Base-by-base conservation (phyloP, 306 rosid genomes). In the Vigna mungo region DNA sequence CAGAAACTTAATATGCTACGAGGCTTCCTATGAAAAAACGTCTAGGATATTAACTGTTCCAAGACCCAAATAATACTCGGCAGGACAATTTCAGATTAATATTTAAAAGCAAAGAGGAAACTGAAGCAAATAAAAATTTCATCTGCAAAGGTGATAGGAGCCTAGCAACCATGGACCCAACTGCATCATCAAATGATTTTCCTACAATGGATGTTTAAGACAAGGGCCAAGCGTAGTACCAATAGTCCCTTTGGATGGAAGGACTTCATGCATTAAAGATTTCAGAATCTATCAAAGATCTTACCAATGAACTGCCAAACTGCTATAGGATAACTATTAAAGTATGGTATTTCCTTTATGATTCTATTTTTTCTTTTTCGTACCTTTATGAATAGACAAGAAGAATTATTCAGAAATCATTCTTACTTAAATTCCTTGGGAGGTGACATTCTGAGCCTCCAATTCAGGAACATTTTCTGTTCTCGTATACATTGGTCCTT, bases 21-120 rank as follows among this genome's bases (percentile, higher is more conserved):
- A n/a, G 63, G 21, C 54, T 53, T 58, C 63, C 63, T 30, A 34
- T 27, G 66, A 76, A 36, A 36, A 25, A 46, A 74, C 56, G 34
- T 60, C 25, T 34, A 21, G 52, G 37, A 34, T 21, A 63, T 73
- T 32, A 23, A 75, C 3, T 46, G 25, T 2, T 10, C 6, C 36
- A 27, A 62, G 64, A 62, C 62, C 25, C 3, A 68, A 21, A 66
- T 1, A 39, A 43, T 23, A 48, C 32, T 9, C 67, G 25, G 34
- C 41, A 4, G 8, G 23, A 68, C 15, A 46, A 68, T 21, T 41
- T 10, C 32, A 66, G 43, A 44, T 44, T 64, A 1, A 3, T n/a
- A 34, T 9, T 21, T 58, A 58, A 58, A 61, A 17, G 55, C 30
- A 12, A 37, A 16, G 14, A 41, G 32, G 53, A 21, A 21, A 51